Evolutionary conservation across 176 grass and related monocot genomes (phyloP), one percentile per base, ranked within the genome.

Genomic region (Bromus sterilis): DNA sequence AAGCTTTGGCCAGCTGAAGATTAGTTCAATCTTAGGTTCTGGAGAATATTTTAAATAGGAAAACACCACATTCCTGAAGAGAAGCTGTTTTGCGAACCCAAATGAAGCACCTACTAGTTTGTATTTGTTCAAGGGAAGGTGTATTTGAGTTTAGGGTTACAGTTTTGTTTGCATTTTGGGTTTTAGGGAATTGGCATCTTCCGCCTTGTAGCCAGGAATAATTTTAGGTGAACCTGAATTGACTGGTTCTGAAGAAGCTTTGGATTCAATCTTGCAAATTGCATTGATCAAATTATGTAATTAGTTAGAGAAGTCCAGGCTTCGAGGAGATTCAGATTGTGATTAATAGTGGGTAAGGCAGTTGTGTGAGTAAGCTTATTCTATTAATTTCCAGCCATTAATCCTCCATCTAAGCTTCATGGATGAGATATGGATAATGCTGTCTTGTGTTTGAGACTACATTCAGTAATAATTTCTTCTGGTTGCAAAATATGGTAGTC

Each of bases 271-370:
- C 30, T 61, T 43, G 16, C 18, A 43, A 78, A 78, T 20, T 41
- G n/a, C 51, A 56, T 12, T 56, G 53, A 58, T 76, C n/a, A 76
- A 56, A 76, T n/a, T n/a, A n/a, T n/a, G n/a, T n/a, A n/a, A n/a
- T 75, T 86, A 56, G 43, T n/a, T 55, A 39, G 64, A 71, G 18
- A 56, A 11, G 1, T 0, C 34, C 6, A 33, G 46, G 24, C 71
- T 71, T 30, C 14, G 23, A 43, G 42, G 11, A 51, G 4, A 79
- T 80, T 25, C 4, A 40, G 4, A 79, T 66, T 66, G 61, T 53
- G 25, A 26, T 63, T 39, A 72, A 13, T 68, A 53, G 3, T 14
- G 51, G 56, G 6, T 34, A 28, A 3, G 9, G 1, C 68, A 3
- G 25, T 29, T 58, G 1, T 4, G 23, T 57, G 71, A 60, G 44